phyloP scores from a whole-genome alignment of 129 eudicot species.

The Flaveria brownii region DNA sequence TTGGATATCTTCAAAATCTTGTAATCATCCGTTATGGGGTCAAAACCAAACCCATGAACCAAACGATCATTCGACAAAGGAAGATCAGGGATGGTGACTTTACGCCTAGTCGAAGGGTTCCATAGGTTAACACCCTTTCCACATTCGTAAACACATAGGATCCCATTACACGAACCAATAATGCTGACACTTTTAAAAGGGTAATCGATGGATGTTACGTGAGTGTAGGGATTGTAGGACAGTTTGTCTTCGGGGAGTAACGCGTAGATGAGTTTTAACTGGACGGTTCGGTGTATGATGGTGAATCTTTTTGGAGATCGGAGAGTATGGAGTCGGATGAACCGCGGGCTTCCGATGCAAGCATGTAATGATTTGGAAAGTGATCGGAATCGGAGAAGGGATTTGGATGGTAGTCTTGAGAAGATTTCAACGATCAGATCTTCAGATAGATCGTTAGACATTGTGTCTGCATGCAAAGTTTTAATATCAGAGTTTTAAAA shows the following conservation, averaged over 20 bases:
- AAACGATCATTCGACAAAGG: neutral
- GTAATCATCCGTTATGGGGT: neutral
- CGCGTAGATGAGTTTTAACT: neutral
- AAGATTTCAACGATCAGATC: constrained; percentile 33
- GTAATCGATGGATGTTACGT: neutral
- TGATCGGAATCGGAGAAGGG: constrained; percentile 38
- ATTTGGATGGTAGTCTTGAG: constrained; percentile 33
- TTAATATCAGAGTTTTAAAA: too few relatives aligned
- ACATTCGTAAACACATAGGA: neutral
- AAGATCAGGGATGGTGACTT: neutral
- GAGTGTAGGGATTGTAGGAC: neutral
- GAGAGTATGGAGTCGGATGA: constrained; percentile 23
- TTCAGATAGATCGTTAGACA: constrained; percentile 19
- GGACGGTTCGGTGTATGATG: neutral
- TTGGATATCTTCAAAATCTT: neutral
- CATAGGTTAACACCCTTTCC: neutral
- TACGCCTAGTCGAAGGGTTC: constrained; percentile 19
- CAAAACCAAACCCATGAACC: constrained; percentile 23
- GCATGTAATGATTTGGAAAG: constrained; percentile 41
- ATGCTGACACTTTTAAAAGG: neutral
- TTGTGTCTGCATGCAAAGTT: too few relatives aligned
- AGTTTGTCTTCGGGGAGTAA: neutral
- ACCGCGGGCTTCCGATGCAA: constrained; percentile 24
- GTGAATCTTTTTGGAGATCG: constrained; percentile 10
- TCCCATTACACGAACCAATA: constrained; percentile 9